phyloP scores from a whole-genome alignment of 768 basidiomycete genomes.

The Coprinopsis marcescibilis region DNA sequence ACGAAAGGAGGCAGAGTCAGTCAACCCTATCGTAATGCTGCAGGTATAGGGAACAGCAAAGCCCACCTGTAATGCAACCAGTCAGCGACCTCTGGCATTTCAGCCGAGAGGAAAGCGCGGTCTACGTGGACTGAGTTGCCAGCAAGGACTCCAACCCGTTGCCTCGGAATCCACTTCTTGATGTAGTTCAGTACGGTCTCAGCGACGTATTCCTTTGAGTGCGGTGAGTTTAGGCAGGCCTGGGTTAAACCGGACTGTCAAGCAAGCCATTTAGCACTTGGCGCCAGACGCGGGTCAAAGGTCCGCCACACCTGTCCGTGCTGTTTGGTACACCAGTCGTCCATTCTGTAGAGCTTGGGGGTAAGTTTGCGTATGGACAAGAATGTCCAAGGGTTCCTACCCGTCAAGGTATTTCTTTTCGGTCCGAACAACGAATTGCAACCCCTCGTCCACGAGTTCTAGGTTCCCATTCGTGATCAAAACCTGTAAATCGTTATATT shows the following conservation, averaged over 20 bases:
- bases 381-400: slow-evolving; percentile 32
- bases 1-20: slow-evolving; percentile 1
- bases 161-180: slow-evolving; percentile 75
- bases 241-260: slow-evolving; percentile 73
- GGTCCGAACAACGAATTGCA: slow-evolving; percentile 69
- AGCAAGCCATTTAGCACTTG: neutral
- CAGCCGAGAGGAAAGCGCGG: slow-evolving; percentile 58
- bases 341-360: slow-evolving; percentile 52
- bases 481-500: slow-evolving; percentile 39
- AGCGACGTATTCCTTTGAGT: slow-evolving; percentile 56
- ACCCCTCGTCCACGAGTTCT: slow-evolving; percentile 72
- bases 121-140: slow-evolving; percentile 88
- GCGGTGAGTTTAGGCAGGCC: slow-evolving; percentile 69
- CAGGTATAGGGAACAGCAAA: slow-evolving; percentile 1
- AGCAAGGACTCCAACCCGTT: slow-evolving; percentile 63
- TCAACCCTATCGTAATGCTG: too few relatives aligned
- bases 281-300: neutral
- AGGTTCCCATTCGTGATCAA: slow-evolving; percentile 85
- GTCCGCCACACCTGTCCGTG: slow-evolving; percentile 62
- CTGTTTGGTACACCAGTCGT: slow-evolving; percentile 79
- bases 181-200: slow-evolving; percentile 68
- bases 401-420: slow-evolving; percentile 64
- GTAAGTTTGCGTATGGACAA: neutral
- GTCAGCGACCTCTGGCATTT: slow-evolving; percentile 78
- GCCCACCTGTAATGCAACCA: slow-evolving; percentile 76